A percentile compares a stretch with the other conserved stretches of the same genome.
phyloP scores from a whole-genome alignment of 495 filamentous ascomycete genomes.

The Penicillium riverlandense region DNA sequence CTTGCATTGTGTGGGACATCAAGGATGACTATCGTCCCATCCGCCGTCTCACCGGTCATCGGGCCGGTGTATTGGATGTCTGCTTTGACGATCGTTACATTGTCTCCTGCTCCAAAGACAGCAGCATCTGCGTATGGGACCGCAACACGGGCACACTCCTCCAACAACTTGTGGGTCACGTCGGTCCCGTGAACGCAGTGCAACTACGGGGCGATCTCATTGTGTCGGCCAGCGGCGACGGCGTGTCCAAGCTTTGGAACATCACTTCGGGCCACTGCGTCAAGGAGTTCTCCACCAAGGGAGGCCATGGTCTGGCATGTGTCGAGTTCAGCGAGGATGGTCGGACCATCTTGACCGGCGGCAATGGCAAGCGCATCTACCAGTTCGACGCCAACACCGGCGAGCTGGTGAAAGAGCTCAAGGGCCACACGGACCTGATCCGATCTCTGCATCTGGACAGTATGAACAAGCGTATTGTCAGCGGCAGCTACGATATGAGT shows the following conservation, averaged over 20 bases:
- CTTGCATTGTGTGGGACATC: constrained; percentile 88
- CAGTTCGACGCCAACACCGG: constrained; percentile 91
- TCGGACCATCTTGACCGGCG: constrained; percentile 80
- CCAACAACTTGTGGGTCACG: constrained; percentile 72
- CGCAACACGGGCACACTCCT: constrained; percentile 65
- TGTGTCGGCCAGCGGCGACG: constrained; percentile 88
- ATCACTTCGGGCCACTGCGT: constrained; percentile 75
- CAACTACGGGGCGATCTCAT: constrained; percentile 87
- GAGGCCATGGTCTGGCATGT: constrained; percentile 77
- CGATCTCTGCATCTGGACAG: constrained; percentile 84
- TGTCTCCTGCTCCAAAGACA: constrained; percentile 93
- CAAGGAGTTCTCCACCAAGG: constrained; percentile 79
- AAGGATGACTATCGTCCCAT: constrained; percentile 68
- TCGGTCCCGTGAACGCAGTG: constrained; percentile 90
- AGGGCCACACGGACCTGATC: constrained; percentile 74
- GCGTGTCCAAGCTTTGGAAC: constrained; percentile 90
- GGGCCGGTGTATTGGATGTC: constrained; percentile 84
- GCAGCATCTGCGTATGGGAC: constrained; percentile 88
- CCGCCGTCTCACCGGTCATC: constrained; percentile 66
- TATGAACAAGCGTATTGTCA: constrained; percentile 73
- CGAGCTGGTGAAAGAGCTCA: constrained; percentile 66
- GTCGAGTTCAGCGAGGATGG: constrained; percentile 93
- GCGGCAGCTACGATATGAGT: constrained; percentile 87
- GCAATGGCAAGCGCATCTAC: constrained; percentile 89
- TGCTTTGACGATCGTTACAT: constrained; percentile 88